Evolutionary conservation across 345 rosid species (phyloP).

Genomic region (Triadica sebifera): DNA sequence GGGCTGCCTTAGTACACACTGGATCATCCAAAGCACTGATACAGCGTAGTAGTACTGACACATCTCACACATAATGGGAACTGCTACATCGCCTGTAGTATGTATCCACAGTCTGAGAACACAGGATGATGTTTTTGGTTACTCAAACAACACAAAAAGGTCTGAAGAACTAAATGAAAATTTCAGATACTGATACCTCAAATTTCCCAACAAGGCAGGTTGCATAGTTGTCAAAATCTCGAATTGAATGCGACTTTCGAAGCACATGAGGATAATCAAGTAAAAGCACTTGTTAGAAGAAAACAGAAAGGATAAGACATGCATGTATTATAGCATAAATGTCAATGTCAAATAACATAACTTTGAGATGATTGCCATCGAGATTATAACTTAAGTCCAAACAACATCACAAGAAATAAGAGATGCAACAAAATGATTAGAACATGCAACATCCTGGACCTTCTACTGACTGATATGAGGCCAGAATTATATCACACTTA

Average conservation of each 20-base stretch:
- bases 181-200: constrained; percentile 52
- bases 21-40: constrained; percentile 93
- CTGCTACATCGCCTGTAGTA: constrained; percentile 84
- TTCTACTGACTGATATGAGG: too few relatives aligned
- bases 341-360: background rate
- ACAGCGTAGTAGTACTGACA: constrained; percentile 76
- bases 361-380: background rate
- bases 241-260: constrained; percentile 68
- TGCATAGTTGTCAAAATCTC: constrained; percentile 80
- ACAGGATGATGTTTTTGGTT: constrained; percentile 18
- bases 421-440: background rate
- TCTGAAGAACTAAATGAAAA: constrained; percentile 4
- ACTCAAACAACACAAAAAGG: constrained; percentile 16
- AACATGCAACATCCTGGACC: too few relatives aligned
- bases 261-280: constrained; percentile 20
- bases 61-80: constrained; percentile 52
- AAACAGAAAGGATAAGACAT: too few relatives aligned
- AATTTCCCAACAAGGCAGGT: constrained; percentile 86
- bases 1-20: constrained; percentile 82
- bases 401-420: background rate
- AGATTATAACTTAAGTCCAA: too few relatives aligned
- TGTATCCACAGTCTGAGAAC: constrained; percentile 75
- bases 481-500: too few relatives aligned
- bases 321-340: background rate
- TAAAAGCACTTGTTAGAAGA: constrained; percentile 8